Conservation (phyloP, 2,329 filamentous ascomycete genomes). For the Chlorencoelia australis region DNA sequence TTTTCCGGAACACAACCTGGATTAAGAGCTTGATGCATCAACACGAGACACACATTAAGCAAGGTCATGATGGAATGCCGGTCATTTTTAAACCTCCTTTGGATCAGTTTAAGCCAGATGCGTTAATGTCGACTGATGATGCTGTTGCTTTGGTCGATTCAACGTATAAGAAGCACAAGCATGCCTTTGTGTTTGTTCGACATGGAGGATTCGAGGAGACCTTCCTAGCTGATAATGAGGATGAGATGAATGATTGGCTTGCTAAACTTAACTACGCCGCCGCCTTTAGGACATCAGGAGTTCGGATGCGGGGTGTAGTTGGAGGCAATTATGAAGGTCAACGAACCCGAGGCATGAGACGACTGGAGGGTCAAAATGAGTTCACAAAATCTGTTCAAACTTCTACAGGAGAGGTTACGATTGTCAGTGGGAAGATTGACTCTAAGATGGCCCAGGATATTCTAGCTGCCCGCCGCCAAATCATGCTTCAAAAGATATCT, state of each 20-base stretch:
- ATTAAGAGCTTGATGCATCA: conserved; percentile 85
- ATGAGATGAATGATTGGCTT: conserved; percentile 93
- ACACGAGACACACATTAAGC: conserved; percentile 71
- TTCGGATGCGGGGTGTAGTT: conserved; percentile 79
- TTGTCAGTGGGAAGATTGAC: conserved; percentile 65
- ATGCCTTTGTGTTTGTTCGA: conserved; percentile 84
- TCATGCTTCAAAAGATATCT: conserved; percentile 74
- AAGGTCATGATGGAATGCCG: conserved; percentile 63
- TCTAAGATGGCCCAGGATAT: conserved; percentile 81
- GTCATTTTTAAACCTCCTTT: conserved; percentile 86
- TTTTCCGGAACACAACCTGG: conserved; percentile 91
- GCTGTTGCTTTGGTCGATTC: conserved; percentile 80
- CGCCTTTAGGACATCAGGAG: conserved; percentile 83
- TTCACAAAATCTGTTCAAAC: conserved; percentile 54
- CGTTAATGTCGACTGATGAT: conserved; percentile 84
- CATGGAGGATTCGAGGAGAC: conserved; percentile 83
- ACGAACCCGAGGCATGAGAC: conserved; percentile 58
- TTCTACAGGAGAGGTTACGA: conserved; percentile 61
- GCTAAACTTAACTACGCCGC: conserved; percentile 94
- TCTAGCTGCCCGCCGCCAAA: conserved; percentile 66
- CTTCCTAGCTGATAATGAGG: conserved; percentile 79
- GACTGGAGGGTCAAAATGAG: conserved; percentile 45
- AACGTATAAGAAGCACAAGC: conserved; percentile 89
- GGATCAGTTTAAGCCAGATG: conserved; percentile 87
- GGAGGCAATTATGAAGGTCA: conserved; percentile 81